Evolutionary conservation across 768 basidiomycete species (phyloP).

Genomic region (Xerocomus potaroensis): DNA sequence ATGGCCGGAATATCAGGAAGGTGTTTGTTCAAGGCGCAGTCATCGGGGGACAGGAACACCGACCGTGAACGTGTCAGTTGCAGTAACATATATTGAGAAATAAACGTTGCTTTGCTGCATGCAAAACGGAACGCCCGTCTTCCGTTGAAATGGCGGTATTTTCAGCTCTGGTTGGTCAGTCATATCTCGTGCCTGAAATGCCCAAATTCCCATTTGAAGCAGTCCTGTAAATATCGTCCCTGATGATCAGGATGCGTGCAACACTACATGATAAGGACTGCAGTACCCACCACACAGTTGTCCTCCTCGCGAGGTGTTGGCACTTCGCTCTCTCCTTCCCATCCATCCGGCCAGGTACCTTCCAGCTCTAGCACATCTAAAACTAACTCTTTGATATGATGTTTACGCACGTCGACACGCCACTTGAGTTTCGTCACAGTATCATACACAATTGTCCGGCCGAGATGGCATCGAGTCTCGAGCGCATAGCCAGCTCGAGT

Average conservation of each 20-base stretch:
- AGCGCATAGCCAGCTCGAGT: slow-evolving; percentile 64
- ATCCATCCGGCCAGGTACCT: slow-evolving; percentile 35
- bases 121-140: no score
- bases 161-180: no score
- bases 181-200: slow-evolving; percentile 32
- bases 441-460: slow-evolving; percentile 62
- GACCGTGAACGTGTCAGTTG: slow-evolving; percentile 3
- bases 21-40: slow-evolving; percentile 82
- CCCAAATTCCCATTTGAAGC: slow-evolving; percentile 74
- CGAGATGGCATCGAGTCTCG: slow-evolving; percentile 60
- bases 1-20: slow-evolving; percentile 74
- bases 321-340: slow-evolving; percentile 42
- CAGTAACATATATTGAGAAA: not conserved
- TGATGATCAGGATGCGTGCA: not conserved
- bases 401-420: slow-evolving; percentile 52
- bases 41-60: slow-evolving; percentile 62
- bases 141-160: no score
- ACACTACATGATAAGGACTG: not conserved
- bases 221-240: slow-evolving; percentile 52
- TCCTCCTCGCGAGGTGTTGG: slow-evolving; percentile 57
- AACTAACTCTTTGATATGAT: slow-evolving; percentile 53
- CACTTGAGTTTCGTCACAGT: slow-evolving; percentile 60
- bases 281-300: slow-evolving; percentile 53
- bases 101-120: no score
- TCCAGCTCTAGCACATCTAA: slow-evolving; percentile 49